These are phyloP conservation scores for Lichenothelia convexa DNA, from an alignment of 495 filamentous ascomycete species.

Conservation along the genomic window DNA sequence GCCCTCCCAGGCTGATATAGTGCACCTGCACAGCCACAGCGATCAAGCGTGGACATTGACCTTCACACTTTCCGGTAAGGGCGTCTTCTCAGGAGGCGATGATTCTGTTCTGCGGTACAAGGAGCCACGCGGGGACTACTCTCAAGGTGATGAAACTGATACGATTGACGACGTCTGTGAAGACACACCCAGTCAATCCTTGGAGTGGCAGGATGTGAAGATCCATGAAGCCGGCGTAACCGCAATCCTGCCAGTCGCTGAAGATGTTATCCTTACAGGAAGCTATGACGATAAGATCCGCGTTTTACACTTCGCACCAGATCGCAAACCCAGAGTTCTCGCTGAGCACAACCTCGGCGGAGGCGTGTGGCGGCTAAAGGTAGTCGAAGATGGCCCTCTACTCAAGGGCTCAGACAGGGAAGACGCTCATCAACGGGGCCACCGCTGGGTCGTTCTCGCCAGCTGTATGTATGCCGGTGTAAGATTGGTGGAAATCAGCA, in stretches of 20 bases:
- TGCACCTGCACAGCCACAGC: constrained; percentile 16
- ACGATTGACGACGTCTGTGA: neutral
- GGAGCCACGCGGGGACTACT: neutral
- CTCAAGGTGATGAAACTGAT: neutral
- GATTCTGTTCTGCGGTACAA: constrained; percentile 30
- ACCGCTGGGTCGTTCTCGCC: constrained; percentile 42
- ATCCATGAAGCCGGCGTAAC: constrained; percentile 75
- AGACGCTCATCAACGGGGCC: neutral
- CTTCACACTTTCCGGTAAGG: constrained; percentile 22
- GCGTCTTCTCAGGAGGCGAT: constrained; percentile 50
- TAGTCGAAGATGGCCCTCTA: constrained; percentile 22
- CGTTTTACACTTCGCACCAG: constrained; percentile 38
- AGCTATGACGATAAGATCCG: constrained; percentile 82
- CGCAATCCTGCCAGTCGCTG: constrained; percentile 51
- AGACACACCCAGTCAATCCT: neutral
- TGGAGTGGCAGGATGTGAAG: constrained; percentile 22
- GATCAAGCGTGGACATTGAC: constrained; percentile 53
- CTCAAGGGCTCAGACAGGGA: neutral
- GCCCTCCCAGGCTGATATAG: neutral
- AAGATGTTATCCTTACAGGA: constrained; percentile 56
- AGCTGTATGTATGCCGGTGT: constrained; percentile 89
- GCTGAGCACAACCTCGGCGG: constrained; percentile 56
- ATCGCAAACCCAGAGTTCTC: constrained; percentile 18
- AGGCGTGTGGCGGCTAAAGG: constrained; percentile 77
- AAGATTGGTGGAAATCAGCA: constrained; percentile 41